Evolutionary conservation across 306 rosid species (phyloP), one percentile per base, ranked within the genome.

Genomic region (Abrus precatorius): DNA sequence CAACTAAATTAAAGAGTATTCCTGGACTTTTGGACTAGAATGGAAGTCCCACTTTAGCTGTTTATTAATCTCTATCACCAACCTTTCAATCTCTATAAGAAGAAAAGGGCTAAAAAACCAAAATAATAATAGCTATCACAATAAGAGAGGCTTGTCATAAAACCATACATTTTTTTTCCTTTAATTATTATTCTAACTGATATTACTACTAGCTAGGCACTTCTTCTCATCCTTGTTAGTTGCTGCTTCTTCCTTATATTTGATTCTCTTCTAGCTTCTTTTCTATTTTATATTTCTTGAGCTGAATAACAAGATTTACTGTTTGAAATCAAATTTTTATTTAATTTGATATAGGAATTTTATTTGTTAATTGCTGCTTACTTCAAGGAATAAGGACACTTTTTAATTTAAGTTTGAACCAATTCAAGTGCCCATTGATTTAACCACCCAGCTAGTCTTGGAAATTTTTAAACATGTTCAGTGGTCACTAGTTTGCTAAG

Each of bases 391-490:
- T 33, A 48, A 32, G 12, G 10, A 41, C 61, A 69, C 65, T 28
- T 33, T 60, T 10, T 40, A 80, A 45, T 14, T 45, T 52, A 47
- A 59, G 61, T n/a, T 69, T 69, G 74, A 76, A 69, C 30, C 60
- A 60, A 32, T 65, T 65, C 50, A 53, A 36, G 41, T 43, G 44
- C 12, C 40, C 47, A 44, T 10, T 34, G 28, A 74, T 48, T 55
- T 66, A 45, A 43, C 69, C 29, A 66, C 41, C 62, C 33, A 72
- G 40, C 44, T 34, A 57, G 27, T 36, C 32, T 56, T 43, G 50
- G 43, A 62, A 33, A 75, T 38, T n/a, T 48, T 38, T 68, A 77
- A 82, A 67, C 52, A 27, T 33, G 72, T 66, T 75, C 33, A 62
- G 12, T 27, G 44, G 50, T 40, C 9, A 36, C 55, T 9, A 53